These are phyloP conservation scores for Lachancea nothofagi DNA, from an alignment of 805 yeast genomes.

Conservation along the genomic window DNA sequence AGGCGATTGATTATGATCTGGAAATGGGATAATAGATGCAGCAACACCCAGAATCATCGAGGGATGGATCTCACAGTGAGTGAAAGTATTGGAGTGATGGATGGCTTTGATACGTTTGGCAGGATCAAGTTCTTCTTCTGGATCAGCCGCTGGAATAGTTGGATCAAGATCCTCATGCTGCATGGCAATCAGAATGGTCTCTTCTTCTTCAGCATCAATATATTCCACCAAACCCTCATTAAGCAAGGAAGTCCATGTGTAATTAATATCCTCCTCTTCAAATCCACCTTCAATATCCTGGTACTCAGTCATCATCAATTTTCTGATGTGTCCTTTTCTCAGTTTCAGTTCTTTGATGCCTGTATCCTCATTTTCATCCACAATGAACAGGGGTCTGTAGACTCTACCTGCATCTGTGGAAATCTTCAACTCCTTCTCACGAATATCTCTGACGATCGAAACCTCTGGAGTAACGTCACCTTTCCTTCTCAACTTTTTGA, in stretches of 20 bases:
- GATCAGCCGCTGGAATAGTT: slow-evolving; percentile 36
- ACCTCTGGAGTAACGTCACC: slow-evolving; percentile 97
- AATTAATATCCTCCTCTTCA: slow-evolving; percentile 48
- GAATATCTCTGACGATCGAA: slow-evolving; percentile 90
- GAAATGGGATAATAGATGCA: slow-evolving; percentile 98
- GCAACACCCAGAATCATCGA: slow-evolving; percentile 98
- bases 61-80: slow-evolving; percentile 99
- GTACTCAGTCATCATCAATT: slow-evolving; percentile 59
- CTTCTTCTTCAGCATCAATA: slow-evolving; percentile 98
- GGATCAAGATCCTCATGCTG: slow-evolving; percentile 93
- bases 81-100: slow-evolving; percentile 73
- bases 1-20: slow-evolving; percentile 98
- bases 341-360: slow-evolving; percentile 66
- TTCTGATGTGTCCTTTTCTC: slow-evolving; percentile 76
- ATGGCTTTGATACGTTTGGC: slow-evolving; percentile 82
- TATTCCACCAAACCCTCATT: slow-evolving; percentile 89
- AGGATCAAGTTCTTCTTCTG: slow-evolving; percentile 39
- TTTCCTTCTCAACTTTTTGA: slow-evolving; percentile 85
- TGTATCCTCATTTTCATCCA: slow-evolving; percentile 73
- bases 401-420: slow-evolving; percentile 99
- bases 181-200: slow-evolving; percentile 97
- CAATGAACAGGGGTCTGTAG: slow-evolving; percentile 92
- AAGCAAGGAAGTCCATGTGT: slow-evolving; percentile 81
- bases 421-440: slow-evolving; percentile 93
- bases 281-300: slow-evolving; percentile 47